Base-by-base conservation (phyloP, 2,329 filamentous ascomycete genomes). In the Fusarium floridanum region DNA sequence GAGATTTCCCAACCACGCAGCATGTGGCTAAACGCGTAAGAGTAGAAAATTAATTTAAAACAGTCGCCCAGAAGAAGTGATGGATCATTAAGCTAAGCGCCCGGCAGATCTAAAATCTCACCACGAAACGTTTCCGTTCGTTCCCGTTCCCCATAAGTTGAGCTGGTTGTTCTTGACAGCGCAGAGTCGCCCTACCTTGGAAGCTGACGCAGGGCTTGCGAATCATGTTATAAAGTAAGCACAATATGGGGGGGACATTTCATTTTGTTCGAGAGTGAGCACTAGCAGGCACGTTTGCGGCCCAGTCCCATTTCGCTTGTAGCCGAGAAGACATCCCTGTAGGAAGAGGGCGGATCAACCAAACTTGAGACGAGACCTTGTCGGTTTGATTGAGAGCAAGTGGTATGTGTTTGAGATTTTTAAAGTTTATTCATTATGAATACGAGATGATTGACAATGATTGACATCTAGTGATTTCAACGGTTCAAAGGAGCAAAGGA, bases 231-330 rank as follows among this genome's bases (percentile, higher is more conserved):
- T 57, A 22, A 17, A 36, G 29, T 36, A 57, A 57, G 53, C 53
- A 53, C 29, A 57, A 20, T 20, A 39, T 37, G 34, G 34, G 36
- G n/a, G n/a, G 27, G 27, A 29, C 27, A 27, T 22, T 53, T 53
- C 48, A 53, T 53, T 53, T 53, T 39, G 56, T 36, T 39, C 32
- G 32, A 22, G 34, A 34, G 56, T 39, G 34, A 60, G 56, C 56
- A 60, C 34, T 60, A 39, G 36, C 34, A 60, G 56, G 56, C 56
- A 60, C 56, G 34, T 60, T 36, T 39, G 56, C 34, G 32, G 20
- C 29, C 55, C 56, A 73, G 70, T 66, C 70, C 48, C 70, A 70
- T 73, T 61, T 73, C 70, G 70, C 70, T 72, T 73, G 57, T 61
- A 62, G 32, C 70, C 70, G 70, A 72, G 24, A 32, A 11, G 48